Conservation (phyloP, 108 stramenopile genomes). For the Epithemia pelagica region DNA sequence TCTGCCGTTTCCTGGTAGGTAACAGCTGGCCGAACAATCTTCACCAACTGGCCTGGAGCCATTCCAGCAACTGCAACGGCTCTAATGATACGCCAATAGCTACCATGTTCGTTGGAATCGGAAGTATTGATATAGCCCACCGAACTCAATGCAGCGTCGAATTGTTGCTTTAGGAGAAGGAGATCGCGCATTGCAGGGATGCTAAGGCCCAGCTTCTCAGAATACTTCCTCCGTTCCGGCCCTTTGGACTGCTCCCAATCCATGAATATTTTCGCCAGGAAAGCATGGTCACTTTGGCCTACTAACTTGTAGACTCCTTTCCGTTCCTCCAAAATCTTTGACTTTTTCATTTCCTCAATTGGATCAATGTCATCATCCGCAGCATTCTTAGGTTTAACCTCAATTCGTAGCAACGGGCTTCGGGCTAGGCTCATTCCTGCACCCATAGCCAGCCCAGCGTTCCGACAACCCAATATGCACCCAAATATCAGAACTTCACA, state of each 20-base stretch:
- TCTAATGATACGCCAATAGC: slow-evolving; percentile 72
- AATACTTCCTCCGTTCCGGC: slow-evolving; percentile 34
- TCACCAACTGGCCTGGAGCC: slow-evolving; percentile 62
- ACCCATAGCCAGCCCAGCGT: slow-evolving; percentile 69
- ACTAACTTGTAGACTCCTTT: slow-evolving; percentile 49
- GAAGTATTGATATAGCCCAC: slow-evolving; percentile 39
- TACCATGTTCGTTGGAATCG: slow-evolving; percentile 51
- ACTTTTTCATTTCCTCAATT: slow-evolving; percentile 12
- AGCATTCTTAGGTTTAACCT: slow-evolving; percentile 13
- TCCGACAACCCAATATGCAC: slow-evolving; percentile 68
- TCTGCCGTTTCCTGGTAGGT: slow-evolving; percentile 80
- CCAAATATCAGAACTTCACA: slow-evolving; percentile 63
- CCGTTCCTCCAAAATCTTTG: slow-evolving; percentile 43
- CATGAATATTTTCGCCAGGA: slow-evolving; percentile 60
- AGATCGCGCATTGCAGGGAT: slow-evolving; percentile 75
- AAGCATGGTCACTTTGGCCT: slow-evolving; percentile 78
- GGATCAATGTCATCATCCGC: slow-evolving; percentile 13
- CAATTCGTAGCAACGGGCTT: slow-evolving; percentile 69
- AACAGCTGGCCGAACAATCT: slow-evolving; percentile 59
- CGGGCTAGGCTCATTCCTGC: slow-evolving; percentile 71
- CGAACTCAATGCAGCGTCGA: slow-evolving; percentile 48
- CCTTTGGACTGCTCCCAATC: slow-evolving; percentile 52
- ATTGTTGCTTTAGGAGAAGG: slow-evolving; percentile 52
- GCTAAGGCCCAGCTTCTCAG: slow-evolving; percentile 58
- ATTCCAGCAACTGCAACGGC: slow-evolving; percentile 58